Evolutionary conservation across 2,329 filamentous ascomycete genomes (phyloP), one percentile per base, ranked within the genome.

Genomic region (Pseudonectria buxi): DNA sequence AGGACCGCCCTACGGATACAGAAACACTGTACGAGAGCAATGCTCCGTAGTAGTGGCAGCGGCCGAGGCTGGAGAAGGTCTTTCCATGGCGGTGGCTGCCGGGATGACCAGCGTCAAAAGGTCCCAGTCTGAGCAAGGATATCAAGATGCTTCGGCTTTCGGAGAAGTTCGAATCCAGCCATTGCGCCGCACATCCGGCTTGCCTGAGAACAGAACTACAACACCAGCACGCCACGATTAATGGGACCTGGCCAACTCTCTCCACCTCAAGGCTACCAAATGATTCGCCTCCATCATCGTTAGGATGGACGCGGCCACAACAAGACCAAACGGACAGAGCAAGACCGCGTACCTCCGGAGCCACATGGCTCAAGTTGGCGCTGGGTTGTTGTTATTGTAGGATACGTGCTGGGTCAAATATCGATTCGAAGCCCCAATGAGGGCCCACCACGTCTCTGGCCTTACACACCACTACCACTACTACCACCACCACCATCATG

Each of bases 401-500:
- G 26, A n/a, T 28, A 28, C 5, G 40, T 34, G 28, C 49, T 50
- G 45, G 47, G 35, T 45, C 45, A 40, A 39, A 37, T 41, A 35
- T 40, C 43, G 38, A 41, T 44, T 46, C 33, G 39, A 32, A 22
- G 12, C 24, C 32, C 57, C 57, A 59, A 59, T 59, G 49, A 59
- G 45, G 42, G 51, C 38, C 40, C 43, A 58, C 56, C 57, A 59
- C 57, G 57, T 59, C 57, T 59, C 45, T 51, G 42, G 50, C 18
- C 18, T 22, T 22, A 9, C 53, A 54, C 49, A 52, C 54, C 53
- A 56, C 47, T 45, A 44, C 41, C 34, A 46, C 45, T 45, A 42
- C 36, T 33, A 38, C 37, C 36, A 45, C 39, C 37, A 37, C 31
- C 42, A 22, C 43, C 33, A 43, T 43, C 35, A 29, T 37, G 40